Evolutionary conservation across 1,284 basidiomycete species (phyloP).

Genomic region (Austroboletus niveus): DNA sequence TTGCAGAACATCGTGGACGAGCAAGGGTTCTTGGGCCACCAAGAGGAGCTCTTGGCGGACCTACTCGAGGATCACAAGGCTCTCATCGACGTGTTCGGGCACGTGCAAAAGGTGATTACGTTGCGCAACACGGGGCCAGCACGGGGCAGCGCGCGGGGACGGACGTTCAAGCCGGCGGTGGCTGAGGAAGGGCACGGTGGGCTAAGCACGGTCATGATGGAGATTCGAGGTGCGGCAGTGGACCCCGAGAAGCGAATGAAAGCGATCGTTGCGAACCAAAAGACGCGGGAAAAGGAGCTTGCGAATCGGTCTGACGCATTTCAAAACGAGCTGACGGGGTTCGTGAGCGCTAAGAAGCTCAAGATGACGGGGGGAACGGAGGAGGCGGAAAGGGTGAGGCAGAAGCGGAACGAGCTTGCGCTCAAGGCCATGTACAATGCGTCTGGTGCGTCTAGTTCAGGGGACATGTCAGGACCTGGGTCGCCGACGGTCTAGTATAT

Average conservation of each 20-base stretch:
- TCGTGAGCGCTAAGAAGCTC: constrained; percentile 81
- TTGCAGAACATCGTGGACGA: constrained; percentile 96
- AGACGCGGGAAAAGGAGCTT: constrained; percentile 72
- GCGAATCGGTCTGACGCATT: constrained; percentile 74
- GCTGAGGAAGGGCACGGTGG: constrained; percentile 64
- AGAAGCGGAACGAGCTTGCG: constrained; percentile 79
- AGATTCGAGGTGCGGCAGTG: constrained; percentile 80
- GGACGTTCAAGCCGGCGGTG: constrained; percentile 54
- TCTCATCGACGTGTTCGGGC: constrained; percentile 78
- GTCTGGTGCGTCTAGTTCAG: constrained; percentile 2
- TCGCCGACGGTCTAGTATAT: constrained; percentile 8
- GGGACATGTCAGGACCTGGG: constrained; percentile 2
- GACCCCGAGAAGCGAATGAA: constrained; percentile 83
- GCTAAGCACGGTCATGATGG: constrained; percentile 77
- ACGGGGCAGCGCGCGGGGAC: constrained; percentile 33
- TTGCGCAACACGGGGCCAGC: constrained; percentile 56
- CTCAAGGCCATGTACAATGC: constrained; percentile 84
- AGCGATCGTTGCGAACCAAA: constrained; percentile 87
- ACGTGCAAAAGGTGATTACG: constrained; percentile 86
- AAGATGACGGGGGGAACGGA: constrained; percentile 95
- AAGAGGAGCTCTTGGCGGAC: constrained; percentile 88
- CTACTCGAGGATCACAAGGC: constrained; percentile 91
- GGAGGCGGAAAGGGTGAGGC: constrained; percentile 83
- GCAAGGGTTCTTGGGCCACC: constrained; percentile 90
- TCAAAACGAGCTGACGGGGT: constrained; percentile 76